These are phyloP conservation scores for Aegilops sharonensis DNA, from an alignment of 176 grass and related monocot genomes.

Conservation along the genomic window DNA sequence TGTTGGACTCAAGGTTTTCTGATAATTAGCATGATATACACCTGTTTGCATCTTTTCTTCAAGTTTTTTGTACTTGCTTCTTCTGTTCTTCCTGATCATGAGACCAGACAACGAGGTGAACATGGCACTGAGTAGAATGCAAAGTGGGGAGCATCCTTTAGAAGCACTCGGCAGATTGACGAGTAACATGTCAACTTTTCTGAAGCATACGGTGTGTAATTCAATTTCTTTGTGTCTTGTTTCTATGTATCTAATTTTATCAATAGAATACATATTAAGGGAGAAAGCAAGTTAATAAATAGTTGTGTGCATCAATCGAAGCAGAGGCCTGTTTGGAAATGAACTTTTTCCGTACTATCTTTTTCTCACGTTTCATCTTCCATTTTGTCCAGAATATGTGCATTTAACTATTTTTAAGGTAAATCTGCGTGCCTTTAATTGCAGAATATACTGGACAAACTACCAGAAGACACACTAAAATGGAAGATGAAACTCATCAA, in stretches of 20 bases:
- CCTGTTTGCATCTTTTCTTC: not conserved
- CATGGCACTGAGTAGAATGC: constrained; percentile 41
- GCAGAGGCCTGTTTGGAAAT: not conserved
- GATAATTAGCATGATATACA: not conserved
- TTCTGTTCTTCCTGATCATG: constrained; percentile 27
- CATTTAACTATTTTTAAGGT: not conserved
- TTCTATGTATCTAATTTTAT: not conserved
- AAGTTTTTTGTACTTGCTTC: not conserved
- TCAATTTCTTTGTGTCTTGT: not conserved
- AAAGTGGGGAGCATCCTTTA: constrained; percentile 49
- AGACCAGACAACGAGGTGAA: constrained; percentile 26
- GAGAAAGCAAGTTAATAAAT: too few relatives aligned
- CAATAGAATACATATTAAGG: not conserved
- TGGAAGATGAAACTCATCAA: constrained; percentile 58
- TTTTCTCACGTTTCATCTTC: not conserved
- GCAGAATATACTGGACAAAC: constrained; percentile 56
- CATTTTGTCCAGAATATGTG: not conserved
- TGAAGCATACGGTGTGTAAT: constrained; percentile 37
- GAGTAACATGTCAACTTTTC: constrained; percentile 38
- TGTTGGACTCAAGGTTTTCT: not conserved
- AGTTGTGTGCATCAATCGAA: too few relatives aligned
- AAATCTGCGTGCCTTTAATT: constrained; percentile 3
- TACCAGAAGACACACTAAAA: constrained; percentile 54
- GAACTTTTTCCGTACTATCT: not conserved
- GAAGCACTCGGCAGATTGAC: constrained; percentile 45